Conservation (phyloP, 805 yeast species). For the Pichia cabralensis region DNA sequence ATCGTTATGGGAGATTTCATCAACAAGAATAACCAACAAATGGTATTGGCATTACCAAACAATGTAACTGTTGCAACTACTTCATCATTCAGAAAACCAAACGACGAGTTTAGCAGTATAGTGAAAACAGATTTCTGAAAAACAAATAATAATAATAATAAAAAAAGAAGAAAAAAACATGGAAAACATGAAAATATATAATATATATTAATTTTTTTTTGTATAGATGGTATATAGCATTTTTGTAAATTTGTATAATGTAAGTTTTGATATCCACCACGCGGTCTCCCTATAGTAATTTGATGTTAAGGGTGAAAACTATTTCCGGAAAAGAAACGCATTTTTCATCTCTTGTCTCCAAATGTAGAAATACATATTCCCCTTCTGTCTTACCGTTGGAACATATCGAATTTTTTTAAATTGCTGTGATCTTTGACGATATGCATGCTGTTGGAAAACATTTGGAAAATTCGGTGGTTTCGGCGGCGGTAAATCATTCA, state of each 20-base stretch:
- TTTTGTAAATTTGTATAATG: too few relatives aligned
- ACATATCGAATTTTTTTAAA: conserved; percentile 11
- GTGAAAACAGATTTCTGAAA: conserved; percentile 16
- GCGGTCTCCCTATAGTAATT: too few relatives aligned
- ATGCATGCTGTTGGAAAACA: too few relatives aligned
- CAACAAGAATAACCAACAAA: conserved; percentile 60
- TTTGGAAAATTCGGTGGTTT: conserved; percentile 19
- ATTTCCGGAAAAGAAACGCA: conserved; percentile 37
- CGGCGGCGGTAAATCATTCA: conserved; percentile 50
- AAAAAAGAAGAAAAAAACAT: too few relatives aligned
- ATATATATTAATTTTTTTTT: conserved; percentile 1
- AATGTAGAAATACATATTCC: conserved; percentile 49
- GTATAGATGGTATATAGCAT: background rate
- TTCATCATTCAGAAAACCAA: conserved; percentile 47
- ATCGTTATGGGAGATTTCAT: conserved; percentile 73
- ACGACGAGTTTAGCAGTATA: conserved; percentile 18
- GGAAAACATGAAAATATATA: too few relatives aligned
- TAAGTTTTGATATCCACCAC: too few relatives aligned
- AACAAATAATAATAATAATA: conserved; percentile 8
- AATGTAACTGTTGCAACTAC: conserved; percentile 66
- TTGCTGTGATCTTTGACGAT: background rate
- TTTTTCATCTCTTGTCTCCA: conserved; percentile 54
- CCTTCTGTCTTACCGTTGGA: conserved; percentile 46
- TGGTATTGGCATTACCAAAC: conserved; percentile 63
- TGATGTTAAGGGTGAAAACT: too few relatives aligned